These are phyloP conservation scores for Oryza brachyantha DNA, from an alignment of 176 grass and related monocot species.

Conservation along the genomic window DNA sequence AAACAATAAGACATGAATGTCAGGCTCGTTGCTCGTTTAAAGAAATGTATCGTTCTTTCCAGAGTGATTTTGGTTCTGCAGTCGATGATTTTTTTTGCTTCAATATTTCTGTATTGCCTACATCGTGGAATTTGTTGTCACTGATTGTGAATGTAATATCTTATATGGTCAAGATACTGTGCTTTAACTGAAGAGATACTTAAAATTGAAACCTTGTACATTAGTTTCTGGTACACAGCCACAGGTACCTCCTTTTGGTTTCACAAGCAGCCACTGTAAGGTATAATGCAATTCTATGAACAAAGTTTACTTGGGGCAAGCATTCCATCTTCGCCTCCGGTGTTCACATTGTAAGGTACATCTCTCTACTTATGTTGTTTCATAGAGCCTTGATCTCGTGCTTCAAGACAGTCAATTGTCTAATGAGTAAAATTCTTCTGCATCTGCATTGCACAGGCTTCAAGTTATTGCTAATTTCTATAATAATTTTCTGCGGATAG, in stretches of 20 bases:
- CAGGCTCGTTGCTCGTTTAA: background rate
- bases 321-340: background rate
- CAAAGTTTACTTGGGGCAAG: slow-evolving; percentile 26
- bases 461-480: slow-evolving; percentile 1
- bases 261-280: slow-evolving; percentile 9
- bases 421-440: slow-evolving; percentile 50
- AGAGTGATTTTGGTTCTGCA: background rate
- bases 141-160: slow-evolving; percentile 21
- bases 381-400: slow-evolving; percentile 25
- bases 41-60: background rate
- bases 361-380: slow-evolving; percentile 14
- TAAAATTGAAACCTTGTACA: slow-evolving; percentile 18
- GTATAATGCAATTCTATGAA: slow-evolving; percentile 33
- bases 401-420: slow-evolving; percentile 31
- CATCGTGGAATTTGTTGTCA: slow-evolving; percentile 5
- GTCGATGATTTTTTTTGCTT: background rate
- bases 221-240: slow-evolving; percentile 18
- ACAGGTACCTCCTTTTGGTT: slow-evolving; percentile 20
- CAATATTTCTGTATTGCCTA: slow-evolving; percentile 6
- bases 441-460: slow-evolving; percentile 34
- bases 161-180: slow-evolving; percentile 6
- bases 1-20: background rate
- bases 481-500: slow-evolving; percentile 2
- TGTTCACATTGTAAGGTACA: slow-evolving; percentile 21
- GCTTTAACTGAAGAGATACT: slow-evolving; percentile 23